Evolutionary conservation across 225 moss, liverwort and hornwort genomes (phyloP).

Genomic region (Straminergon stramineum): DNA sequence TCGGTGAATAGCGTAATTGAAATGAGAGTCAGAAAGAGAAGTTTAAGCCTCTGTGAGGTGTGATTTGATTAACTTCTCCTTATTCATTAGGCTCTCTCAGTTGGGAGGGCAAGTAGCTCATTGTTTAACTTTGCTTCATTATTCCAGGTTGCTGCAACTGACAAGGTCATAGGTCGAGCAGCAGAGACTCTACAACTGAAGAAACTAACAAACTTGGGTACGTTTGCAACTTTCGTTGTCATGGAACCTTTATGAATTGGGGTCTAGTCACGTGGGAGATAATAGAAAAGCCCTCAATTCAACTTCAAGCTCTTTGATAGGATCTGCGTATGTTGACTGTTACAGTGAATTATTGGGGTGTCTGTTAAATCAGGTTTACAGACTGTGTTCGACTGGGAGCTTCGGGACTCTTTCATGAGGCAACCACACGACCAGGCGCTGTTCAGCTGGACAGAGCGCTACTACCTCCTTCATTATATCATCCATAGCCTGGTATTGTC

Average conservation of each 20-base stretch:
- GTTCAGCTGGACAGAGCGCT: slow-evolving; percentile 59
- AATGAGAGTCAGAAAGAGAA: neutral
- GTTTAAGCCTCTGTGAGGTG: neutral
- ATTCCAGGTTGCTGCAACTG: slow-evolving; percentile 27
- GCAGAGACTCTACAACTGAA: slow-evolving; percentile 29
- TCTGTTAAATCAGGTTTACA: slow-evolving; percentile 18
- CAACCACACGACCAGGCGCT: slow-evolving; percentile 26
- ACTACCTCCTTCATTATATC: slow-evolving; percentile 35
- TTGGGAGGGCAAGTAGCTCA: neutral
- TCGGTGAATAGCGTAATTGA: neutral
- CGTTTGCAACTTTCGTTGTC: neutral
- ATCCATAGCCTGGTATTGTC: slow-evolving; percentile 32
- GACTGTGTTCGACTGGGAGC: slow-evolving; percentile 46
- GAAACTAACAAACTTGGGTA: slow-evolving; percentile 37
- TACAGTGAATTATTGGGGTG: neutral
- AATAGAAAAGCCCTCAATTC: neutral
- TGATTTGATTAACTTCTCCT: neutral
- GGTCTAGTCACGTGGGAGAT: neutral
- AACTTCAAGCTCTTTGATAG: neutral
- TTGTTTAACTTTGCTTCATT: neutral
- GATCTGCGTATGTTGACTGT: neutral
- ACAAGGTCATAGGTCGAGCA: slow-evolving; percentile 24
- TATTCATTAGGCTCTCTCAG: neutral
- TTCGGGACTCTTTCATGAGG: slow-evolving; percentile 39
- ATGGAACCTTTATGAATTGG: neutral